Evolutionary conservation across 441 rosid species (phyloP).

Genomic region (Gossypium schwendimanii): DNA sequence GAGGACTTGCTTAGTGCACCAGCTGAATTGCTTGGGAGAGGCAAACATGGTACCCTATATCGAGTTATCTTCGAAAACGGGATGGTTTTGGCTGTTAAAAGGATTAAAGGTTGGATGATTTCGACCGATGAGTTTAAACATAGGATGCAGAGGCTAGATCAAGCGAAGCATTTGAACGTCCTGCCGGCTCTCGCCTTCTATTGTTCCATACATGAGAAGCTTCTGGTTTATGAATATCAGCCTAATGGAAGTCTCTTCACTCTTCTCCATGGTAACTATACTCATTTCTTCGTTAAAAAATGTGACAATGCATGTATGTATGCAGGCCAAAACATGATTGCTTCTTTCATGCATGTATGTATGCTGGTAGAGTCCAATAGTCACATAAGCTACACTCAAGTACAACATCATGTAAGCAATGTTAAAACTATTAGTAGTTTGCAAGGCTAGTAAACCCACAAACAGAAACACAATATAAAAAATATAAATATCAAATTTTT

Average conservation of each 20-base stretch:
- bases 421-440: no score
- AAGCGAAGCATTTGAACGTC: constrained; percentile 42
- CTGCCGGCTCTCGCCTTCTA: constrained; percentile 46
- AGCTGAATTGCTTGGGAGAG: constrained; percentile 52
- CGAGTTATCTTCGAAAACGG: constrained; percentile 39
- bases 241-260: constrained; percentile 43
- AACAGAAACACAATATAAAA: no score
- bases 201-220: constrained; percentile 43
- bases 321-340: background rate
- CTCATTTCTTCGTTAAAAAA: background rate
- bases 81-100: constrained; percentile 40
- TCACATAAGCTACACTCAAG: no score
- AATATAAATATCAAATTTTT: no score
- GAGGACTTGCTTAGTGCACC: constrained; percentile 58
- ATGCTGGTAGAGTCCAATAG: background rate
- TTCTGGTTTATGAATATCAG: constrained; percentile 48
- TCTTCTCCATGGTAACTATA: constrained; percentile 42
- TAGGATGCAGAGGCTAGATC: constrained; percentile 46
- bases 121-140: constrained; percentile 33
- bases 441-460: no score
- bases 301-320: background rate
- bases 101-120: constrained; percentile 58
- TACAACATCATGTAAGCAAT: no score
- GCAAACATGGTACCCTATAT: constrained; percentile 46
- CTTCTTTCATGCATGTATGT: background rate